Base-by-base conservation (phyloP, 2,329 filamentous ascomycete genomes). In the Diaporthe sp. region DNA sequence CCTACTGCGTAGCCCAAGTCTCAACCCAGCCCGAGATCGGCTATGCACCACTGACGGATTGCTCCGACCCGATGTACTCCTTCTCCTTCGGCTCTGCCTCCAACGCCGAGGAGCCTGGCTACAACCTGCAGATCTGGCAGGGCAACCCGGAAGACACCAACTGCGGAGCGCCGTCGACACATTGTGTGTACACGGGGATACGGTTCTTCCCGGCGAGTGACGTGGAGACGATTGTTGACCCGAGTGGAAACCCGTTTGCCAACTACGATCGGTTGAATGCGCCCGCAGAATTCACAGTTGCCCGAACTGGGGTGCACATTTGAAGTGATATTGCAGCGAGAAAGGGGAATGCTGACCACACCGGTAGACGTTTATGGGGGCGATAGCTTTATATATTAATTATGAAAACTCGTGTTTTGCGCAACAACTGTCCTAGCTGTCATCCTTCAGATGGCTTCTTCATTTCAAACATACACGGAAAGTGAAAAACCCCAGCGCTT, bases 121-220 rank as follows among this genome's bases (percentile, higher is more conserved):
- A 47, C 59, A 47, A 65, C 19, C 25, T 65, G 59, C 59, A 65
- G 39, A 30, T 65, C 59, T 65, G 59, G 59, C 39, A 65, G 59
- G 59, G 17, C 17, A 30, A 65, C 17, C 39, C 39, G 59, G 27
- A 47, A 5, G 39, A 65, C 27, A 32, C 39, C 7, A 19, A 3
- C 17, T 65, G 59, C 27, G 59, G 59, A 2, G 59, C 59, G 10
- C 25, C 59, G 10, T 44, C 39, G 39, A 65, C 59, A 4, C n/a
- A 47, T 4, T 65, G 59, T n/a, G 59, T 65, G 2, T 65, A 65
- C 59, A 65, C 59, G 9, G 59, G 59, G 4, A 47, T n/a, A 3
- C 17, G 22, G 27, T 65, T 65, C 59, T 65, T 65, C 39, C 59
- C 59, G 27, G 59, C 59, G 25, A 65, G 39, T 47, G 59, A 65